Evolutionary conservation across 75 land plant genomes (phyloP).

Genomic region (Cunninghamia lanceolata): DNA sequence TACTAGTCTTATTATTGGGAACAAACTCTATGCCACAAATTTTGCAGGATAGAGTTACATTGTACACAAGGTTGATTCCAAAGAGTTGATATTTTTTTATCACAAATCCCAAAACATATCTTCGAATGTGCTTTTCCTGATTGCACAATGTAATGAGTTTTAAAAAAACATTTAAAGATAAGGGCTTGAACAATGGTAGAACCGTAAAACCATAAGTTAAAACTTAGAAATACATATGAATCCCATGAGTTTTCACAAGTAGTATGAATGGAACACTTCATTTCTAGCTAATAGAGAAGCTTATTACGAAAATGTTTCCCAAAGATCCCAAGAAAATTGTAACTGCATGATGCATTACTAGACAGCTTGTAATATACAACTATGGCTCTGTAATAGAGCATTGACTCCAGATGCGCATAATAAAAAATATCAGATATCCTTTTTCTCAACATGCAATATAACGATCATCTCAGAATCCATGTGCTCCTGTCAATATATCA

Average conservation of each 20-base stretch:
- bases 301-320: neutral
- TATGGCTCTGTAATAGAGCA: neutral
- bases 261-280: neutral
- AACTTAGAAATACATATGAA: neutral
- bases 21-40: neutral
- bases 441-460: neutral
- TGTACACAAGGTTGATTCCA: neutral
- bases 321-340: neutral
- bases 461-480: neutral
- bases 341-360: neutral
- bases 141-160: neutral
- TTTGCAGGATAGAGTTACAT: neutral
- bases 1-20: neutral
- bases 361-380: neutral
- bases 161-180: neutral
- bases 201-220: neutral
- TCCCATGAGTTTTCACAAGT: neutral
- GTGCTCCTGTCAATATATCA: neutral
- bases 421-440: neutral
- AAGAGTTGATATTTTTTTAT: neutral
- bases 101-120: neutral
- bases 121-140: neutral
- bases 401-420: neutral
- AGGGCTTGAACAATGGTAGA: neutral
- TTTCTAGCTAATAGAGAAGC: neutral